Conservation (phyloP, 371 early-diverging fungal genomes). For the Syncephalastrum monosporum region DNA sequence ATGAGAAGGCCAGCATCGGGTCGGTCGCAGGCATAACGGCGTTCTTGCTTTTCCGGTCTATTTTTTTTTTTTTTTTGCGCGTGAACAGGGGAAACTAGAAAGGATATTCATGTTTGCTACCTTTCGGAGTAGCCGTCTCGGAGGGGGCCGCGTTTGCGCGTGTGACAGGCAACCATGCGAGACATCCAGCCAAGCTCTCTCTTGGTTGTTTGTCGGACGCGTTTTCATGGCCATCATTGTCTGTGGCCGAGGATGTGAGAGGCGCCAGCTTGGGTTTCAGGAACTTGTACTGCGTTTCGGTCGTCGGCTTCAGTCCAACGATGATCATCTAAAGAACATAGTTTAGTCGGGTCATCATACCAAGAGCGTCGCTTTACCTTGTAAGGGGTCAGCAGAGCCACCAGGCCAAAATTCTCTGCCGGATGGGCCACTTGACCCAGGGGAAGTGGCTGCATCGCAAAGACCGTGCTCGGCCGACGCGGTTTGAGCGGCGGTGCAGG, state of each 20-base stretch:
- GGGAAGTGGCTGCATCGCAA: conserved; percentile 69
- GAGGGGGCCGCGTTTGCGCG: background rate
- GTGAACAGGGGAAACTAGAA: background rate
- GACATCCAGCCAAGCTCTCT: conserved; percentile 55
- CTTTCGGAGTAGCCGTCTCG: conserved; percentile 8
- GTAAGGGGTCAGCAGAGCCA: conserved; percentile 74
- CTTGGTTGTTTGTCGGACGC: conserved; percentile 12
- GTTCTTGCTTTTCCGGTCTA: conserved; percentile 20
- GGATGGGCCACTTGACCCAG: conserved; percentile 61
- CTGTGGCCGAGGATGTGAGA: background rate
- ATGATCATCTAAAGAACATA: conserved; percentile 56
- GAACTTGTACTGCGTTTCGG: conserved; percentile 69
- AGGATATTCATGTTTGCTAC: conserved; percentile 1
- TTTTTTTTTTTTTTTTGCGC: background rate
- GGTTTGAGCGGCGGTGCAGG: conserved; percentile 19
- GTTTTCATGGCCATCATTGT: no score
- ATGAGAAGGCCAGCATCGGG: conserved; percentile 65
- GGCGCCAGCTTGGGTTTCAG: conserved; percentile 45
- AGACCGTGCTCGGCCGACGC: conserved; percentile 60
- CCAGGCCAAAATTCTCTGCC: conserved; percentile 66
- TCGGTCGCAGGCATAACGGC: conserved; percentile 21
- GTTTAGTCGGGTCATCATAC: background rate
- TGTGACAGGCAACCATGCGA: conserved; percentile 64
- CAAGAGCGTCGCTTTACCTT: conserved; percentile 47
- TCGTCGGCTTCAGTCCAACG: conserved; percentile 72